phyloP scores from a whole-genome alignment of 2,329 filamentous ascomycete genomes.

The Penicillium nordicum region DNA sequence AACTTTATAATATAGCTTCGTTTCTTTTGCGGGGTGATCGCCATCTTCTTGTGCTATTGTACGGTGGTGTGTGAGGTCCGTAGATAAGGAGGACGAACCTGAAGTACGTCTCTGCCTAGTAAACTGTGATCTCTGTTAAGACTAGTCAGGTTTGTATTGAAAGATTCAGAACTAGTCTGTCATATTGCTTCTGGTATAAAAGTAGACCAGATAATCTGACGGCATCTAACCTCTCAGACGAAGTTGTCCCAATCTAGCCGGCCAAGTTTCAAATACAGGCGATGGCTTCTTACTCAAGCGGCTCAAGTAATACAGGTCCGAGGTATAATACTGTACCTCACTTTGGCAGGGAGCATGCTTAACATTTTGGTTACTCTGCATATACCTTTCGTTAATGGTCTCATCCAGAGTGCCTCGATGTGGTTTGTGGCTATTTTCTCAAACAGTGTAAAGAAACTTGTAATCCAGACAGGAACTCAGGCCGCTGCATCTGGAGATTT shows the following conservation, averaged over 20 bases:
- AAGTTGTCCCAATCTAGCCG: not conserved
- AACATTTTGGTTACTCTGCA: not conserved
- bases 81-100: not conserved
- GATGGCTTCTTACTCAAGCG: not conserved
- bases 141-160: not conserved
- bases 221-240: not conserved
- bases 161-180: not conserved
- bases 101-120: not conserved
- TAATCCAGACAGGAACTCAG: no score
- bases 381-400: not conserved
- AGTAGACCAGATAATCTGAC: not conserved
- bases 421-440: not conserved
- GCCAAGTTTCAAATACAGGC: not conserved
- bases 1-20: not conserved
- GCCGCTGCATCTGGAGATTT: no score
- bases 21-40: slow-evolving; percentile 3
- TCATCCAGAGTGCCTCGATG: not conserved
- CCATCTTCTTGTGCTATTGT: not conserved
- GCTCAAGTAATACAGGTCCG: not conserved
- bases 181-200: not conserved
- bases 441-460: not conserved
- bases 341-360: not conserved
- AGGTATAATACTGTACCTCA: not conserved
- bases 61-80: not conserved
- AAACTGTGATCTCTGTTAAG: not conserved